Percentiles rank a stretch among this genome's conserved stretches.
These are phyloP conservation scores for Rhodocollybia butyracea DNA, from an alignment of 768 basidiomycete genomes.

Conservation along the genomic window DNA sequence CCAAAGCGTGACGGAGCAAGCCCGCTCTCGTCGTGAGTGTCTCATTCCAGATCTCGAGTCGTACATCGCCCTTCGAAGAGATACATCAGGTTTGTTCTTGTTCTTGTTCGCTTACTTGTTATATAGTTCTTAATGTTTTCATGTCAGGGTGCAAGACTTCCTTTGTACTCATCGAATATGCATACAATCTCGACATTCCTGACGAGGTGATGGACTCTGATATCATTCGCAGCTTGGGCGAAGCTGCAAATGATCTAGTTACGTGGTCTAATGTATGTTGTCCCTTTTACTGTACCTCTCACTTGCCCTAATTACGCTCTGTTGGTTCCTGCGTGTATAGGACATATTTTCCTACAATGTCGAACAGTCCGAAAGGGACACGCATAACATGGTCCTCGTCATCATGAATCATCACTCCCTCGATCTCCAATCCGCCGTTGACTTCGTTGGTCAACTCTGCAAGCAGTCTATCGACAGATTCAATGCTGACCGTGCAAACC, in stretches of 20 bases:
- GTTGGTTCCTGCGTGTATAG: conserved; percentile 31
- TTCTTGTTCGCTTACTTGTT: neutral
- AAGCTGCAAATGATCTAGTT: conserved; percentile 79
- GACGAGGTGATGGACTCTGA: conserved; percentile 82
- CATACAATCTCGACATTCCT: conserved; percentile 73
- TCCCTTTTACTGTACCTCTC: conserved; percentile 15
- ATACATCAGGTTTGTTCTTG: conserved; percentile 62
- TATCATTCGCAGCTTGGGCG: conserved; percentile 58
- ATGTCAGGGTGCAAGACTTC: conserved; percentile 64
- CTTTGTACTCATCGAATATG: conserved; percentile 82
- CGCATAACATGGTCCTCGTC: conserved; percentile 81
- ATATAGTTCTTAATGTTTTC: conserved; percentile 2
- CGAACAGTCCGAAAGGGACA: conserved; percentile 78
- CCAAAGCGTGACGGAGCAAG: conserved; percentile 73
- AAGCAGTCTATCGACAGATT: conserved; percentile 71
- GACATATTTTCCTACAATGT: conserved; percentile 87
- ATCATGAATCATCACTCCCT: conserved; percentile 72
- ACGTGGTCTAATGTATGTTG: conserved; percentile 81
- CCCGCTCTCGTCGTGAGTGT: conserved; percentile 56
- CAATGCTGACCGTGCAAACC: conserved; percentile 33
- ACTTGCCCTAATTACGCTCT: neutral
- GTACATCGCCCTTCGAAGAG: conserved; percentile 73
- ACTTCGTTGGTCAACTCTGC: conserved; percentile 76
- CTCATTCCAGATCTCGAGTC: conserved; percentile 76
- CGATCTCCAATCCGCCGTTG: conserved; percentile 69